These are phyloP conservation scores for Pestalotiopsis sp. DNA, from an alignment of 2,329 filamentous ascomycete species.

Conservation along the genomic window DNA sequence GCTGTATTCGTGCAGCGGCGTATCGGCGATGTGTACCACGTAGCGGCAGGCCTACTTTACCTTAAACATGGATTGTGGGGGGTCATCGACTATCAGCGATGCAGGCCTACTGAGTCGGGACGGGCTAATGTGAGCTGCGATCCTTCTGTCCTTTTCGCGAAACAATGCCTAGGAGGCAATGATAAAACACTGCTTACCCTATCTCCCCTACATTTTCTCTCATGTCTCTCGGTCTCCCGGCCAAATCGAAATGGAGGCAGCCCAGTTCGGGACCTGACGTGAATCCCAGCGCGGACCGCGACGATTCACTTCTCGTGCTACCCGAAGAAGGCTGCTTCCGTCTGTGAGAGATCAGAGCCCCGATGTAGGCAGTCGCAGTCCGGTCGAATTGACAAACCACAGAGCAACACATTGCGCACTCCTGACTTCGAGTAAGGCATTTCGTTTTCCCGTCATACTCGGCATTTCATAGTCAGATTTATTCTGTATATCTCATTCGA, in stretches of 20 bases:
- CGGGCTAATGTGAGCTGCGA: neutral
- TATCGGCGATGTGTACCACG: neutral
- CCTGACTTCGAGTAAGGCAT: neutral
- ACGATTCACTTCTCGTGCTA: neutral
- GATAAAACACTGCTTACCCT: neutral
- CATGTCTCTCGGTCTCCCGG: neutral
- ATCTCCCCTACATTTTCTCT: neutral
- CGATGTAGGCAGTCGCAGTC: neutral
- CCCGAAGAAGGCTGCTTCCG: neutral
- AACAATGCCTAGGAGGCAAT: neutral
- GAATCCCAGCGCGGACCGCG: neutral
- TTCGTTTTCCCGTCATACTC: neutral
- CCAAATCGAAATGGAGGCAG: neutral
- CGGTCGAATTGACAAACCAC: neutral
- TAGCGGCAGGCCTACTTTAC: neutral
- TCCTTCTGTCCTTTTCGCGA: neutral
- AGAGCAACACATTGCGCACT: neutral
- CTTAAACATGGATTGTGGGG: neutral
- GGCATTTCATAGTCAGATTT: neutral
- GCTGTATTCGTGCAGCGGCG: neutral
- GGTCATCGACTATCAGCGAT: neutral
- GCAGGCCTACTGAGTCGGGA: neutral
- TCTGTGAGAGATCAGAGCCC: neutral
- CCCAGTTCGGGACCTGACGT: neutral
- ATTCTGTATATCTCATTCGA: too few species aligned